Evolutionary conservation across 139 green algal genomes (phyloP).

Genomic region (Nannochloris sp.): DNA sequence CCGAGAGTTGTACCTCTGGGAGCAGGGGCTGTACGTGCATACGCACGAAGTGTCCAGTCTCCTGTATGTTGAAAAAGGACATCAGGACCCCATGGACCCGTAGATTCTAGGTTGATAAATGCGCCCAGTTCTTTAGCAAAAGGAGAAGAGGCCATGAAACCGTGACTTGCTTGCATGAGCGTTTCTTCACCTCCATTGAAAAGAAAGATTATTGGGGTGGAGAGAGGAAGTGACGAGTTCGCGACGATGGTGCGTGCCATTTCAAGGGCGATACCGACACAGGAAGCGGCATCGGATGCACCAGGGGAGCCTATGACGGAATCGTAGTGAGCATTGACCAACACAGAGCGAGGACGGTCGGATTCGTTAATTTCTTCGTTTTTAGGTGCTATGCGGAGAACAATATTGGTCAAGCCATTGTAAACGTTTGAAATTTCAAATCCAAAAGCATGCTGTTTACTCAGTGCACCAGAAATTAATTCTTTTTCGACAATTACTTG

Average conservation of each 20-base stretch:
- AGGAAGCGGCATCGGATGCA: slow-evolving; percentile 42
- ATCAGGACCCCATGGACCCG: slow-evolving; percentile 53
- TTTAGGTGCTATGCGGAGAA: slow-evolving; percentile 31
- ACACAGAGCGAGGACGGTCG: slow-evolving; percentile 20
- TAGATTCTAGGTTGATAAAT: slow-evolving; percentile 75
- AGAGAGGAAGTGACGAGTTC: slow-evolving; percentile 14
- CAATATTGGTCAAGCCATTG: slow-evolving; percentile 47
- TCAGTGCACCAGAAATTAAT: not conserved
- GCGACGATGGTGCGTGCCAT: slow-evolving; percentile 38
- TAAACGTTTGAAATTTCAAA: slow-evolving; percentile 55
- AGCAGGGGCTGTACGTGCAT: slow-evolving; percentile 25
- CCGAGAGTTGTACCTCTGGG: slow-evolving; percentile 46
- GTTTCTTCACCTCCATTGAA: slow-evolving; percentile 62
- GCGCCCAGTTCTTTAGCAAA: slow-evolving; percentile 34
- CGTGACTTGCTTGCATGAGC: slow-evolving; percentile 27
- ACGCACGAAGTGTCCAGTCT: slow-evolving; percentile 45
- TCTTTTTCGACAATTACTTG: slow-evolving; percentile 10
- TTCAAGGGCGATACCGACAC: slow-evolving; percentile 54
- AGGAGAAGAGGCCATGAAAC: slow-evolving; percentile 26
- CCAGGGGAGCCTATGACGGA: slow-evolving; percentile 36
- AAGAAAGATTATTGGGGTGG: slow-evolving; percentile 51
- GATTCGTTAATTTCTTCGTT: not conserved
- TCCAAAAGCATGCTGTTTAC: slow-evolving; percentile 18
- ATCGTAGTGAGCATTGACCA: slow-evolving; percentile 46
- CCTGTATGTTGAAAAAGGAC: slow-evolving; percentile 69